Conservation (phyloP, 2,329 filamentous ascomycete species). For the Trichoderma afroharzianum region DNA sequence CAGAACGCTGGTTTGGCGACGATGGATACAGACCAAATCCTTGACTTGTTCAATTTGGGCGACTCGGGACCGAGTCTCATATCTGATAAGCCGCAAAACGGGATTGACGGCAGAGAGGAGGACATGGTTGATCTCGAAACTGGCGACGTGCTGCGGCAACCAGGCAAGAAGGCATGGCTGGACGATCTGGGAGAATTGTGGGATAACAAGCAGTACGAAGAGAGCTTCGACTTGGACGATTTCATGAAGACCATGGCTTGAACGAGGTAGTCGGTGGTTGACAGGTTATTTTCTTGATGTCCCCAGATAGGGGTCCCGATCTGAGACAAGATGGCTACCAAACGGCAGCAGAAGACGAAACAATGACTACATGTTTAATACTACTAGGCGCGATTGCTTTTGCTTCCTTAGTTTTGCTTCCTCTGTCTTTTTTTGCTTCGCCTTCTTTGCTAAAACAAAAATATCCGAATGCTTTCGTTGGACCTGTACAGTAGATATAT, state of each 20-base stretch:
- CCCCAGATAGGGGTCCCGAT: not conserved
- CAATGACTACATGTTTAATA: not conserved
- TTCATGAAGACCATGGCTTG: constrained; percentile 91
- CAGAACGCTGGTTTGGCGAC: constrained; percentile 91
- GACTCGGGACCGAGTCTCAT: constrained; percentile 68
- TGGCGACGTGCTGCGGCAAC: constrained; percentile 87
- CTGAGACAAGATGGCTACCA: not conserved
- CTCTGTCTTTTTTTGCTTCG: not conserved
- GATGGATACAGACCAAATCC: constrained; percentile 98
- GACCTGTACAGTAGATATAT: constrained; percentile 11
- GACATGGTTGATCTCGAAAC: constrained; percentile 93
- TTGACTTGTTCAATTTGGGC: constrained; percentile 91
- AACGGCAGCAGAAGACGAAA: not conserved
- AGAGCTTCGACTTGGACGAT: constrained; percentile 93
- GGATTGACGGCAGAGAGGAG: constrained; percentile 62
- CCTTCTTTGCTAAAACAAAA: not conserved
- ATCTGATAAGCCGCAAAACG: constrained; percentile 56
- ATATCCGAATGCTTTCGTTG: not conserved
- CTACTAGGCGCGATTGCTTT: not conserved
- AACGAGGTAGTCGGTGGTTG: constrained; percentile 8
- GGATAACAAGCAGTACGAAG: constrained; percentile 97
- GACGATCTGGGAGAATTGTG: constrained; percentile 94
- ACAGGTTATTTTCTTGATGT: not conserved
- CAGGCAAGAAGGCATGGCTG: constrained; percentile 92
- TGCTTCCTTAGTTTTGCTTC: not conserved